Percentiles rank a stretch among this genome's conserved stretches.
These are phyloP conservation scores for Falciphora oryzae DNA, from an alignment of 2,329 filamentous ascomycete species.

Conservation along the genomic window DNA sequence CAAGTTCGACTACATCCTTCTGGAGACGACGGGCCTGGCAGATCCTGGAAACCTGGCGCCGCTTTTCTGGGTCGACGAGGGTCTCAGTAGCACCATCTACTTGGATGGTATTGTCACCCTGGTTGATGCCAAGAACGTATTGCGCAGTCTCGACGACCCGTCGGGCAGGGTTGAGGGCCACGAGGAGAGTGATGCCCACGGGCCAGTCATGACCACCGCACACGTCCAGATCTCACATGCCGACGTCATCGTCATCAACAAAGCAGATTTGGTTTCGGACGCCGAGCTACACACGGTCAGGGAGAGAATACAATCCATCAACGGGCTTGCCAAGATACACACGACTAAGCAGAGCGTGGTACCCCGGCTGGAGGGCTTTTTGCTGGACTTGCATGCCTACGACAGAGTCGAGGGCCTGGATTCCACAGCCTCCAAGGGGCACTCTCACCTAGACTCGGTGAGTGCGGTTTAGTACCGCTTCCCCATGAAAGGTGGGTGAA, in stretches of 20 bases:
- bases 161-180: slow-evolving; percentile 46
- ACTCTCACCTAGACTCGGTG: slow-evolving; percentile 87
- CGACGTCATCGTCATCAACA: slow-evolving; percentile 92
- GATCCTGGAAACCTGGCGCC: slow-evolving; percentile 95
- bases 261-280: slow-evolving; percentile 73
- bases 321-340: slow-evolving; percentile 79
- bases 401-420: slow-evolving; percentile 72
- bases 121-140: slow-evolving; percentile 90
- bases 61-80: slow-evolving; percentile 96
- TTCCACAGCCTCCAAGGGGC: slow-evolving; percentile 62
- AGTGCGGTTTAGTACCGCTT: slow-evolving; percentile 22
- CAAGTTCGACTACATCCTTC: slow-evolving; percentile 92
- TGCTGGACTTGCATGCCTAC: slow-evolving; percentile 90
- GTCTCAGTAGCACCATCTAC: slow-evolving; percentile 90
- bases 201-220: slow-evolving; percentile 78
- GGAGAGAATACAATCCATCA: slow-evolving; percentile 74
- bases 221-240: slow-evolving; percentile 97
- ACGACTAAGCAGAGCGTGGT: slow-evolving; percentile 75
- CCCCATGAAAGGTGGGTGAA: background rate
- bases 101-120: slow-evolving; percentile 94
- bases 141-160: slow-evolving; percentile 73
- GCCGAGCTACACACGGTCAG: slow-evolving; percentile 64
- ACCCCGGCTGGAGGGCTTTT: slow-evolving; percentile 74
- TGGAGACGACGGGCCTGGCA: slow-evolving; percentile 92
- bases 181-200: slow-evolving; percentile 46